Evolutionary conservation across 768 basidiomycete genomes (phyloP).

Genomic region (Mycena alexandri): DNA sequence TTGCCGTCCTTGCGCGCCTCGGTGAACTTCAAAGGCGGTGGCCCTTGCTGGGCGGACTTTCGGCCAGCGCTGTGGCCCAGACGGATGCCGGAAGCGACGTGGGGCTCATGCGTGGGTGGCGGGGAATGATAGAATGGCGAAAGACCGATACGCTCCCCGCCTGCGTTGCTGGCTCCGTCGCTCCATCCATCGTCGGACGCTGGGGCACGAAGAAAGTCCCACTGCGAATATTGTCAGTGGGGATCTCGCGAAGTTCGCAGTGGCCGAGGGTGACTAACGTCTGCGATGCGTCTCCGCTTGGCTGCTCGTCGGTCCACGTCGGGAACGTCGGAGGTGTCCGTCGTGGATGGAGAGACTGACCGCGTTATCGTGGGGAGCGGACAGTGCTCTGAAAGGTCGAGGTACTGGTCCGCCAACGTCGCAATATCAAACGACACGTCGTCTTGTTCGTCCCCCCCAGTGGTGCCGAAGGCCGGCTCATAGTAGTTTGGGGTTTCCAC

Average conservation of each 20-base stretch:
- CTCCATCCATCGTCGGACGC: not conserved
- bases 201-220: not conserved
- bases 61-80: too few relatives aligned
- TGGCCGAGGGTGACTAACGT: conserved; percentile 2
- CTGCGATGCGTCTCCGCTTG: not conserved
- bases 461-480: not conserved
- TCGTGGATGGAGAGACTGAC: not conserved
- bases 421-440: conserved; percentile 1
- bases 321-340: not conserved
- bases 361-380: not conserved
- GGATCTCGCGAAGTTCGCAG: too few relatives aligned
- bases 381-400: conserved; percentile 19
- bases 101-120: not conserved
- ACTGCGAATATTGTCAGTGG: not conserved
- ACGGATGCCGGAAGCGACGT: too few relatives aligned
- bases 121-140: conserved; percentile 17
- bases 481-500: not conserved
- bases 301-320: not conserved
- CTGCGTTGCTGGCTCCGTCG: not conserved
- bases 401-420: conserved; percentile 11
- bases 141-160: not conserved
- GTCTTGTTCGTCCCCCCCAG: not conserved
- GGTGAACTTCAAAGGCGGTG: conserved; percentile 8
- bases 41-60: not conserved
- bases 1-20: conserved; percentile 18